phyloP scores from a whole-genome alignment of 176 grass and related monocot genomes.

The Oryza glaberrima region DNA sequence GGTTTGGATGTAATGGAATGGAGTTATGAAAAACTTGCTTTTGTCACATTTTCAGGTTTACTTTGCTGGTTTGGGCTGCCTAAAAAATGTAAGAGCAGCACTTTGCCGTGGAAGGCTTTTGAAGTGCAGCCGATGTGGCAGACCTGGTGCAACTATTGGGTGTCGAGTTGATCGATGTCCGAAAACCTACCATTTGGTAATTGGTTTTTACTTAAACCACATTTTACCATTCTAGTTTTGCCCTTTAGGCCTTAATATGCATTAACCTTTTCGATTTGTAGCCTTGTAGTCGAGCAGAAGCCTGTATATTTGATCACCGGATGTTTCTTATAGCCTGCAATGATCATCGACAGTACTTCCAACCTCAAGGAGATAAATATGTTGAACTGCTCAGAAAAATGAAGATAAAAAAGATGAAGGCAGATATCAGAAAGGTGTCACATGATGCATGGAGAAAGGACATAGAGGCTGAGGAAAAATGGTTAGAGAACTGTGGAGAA shows the following conservation, averaged over 20 bases:
- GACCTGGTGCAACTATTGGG: constrained; percentile 94
- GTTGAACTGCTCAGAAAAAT: constrained; percentile 71
- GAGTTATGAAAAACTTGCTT: constrained; percentile 22
- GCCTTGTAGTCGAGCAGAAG: constrained; percentile 87
- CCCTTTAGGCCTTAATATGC: constrained; percentile 33
- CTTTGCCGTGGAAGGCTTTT: constrained; percentile 87
- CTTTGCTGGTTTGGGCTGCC: constrained; percentile 91
- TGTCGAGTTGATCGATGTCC: constrained; percentile 92
- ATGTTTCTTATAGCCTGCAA: constrained; percentile 98
- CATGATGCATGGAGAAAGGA: constrained; percentile 88
- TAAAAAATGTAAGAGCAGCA: constrained; percentile 94
- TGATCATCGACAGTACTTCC: constrained; percentile 89
- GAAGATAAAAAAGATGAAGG: constrained; percentile 85
- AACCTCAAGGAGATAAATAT: constrained; percentile 78
- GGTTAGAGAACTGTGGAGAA: constrained; percentile 97
- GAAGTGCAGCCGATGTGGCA: constrained; percentile 93
- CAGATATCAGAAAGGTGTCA: constrained; percentile 73
- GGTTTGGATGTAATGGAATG: constrained; percentile 20
- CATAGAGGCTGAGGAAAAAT: constrained; percentile 92
- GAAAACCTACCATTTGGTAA: constrained; percentile 99
- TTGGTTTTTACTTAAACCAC: constrained; percentile 29
- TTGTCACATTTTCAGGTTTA: constrained; percentile 90
- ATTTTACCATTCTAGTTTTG: constrained; percentile 10
- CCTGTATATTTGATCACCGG: constrained; percentile 93
- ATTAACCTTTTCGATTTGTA: constrained; percentile 46